A percentile compares a stretch with the other conserved stretches of the same genome.
These are phyloP conservation scores for Trametes sp. DNA, from an alignment of 1,284 basidiomycete species.

Conservation along the genomic window DNA sequence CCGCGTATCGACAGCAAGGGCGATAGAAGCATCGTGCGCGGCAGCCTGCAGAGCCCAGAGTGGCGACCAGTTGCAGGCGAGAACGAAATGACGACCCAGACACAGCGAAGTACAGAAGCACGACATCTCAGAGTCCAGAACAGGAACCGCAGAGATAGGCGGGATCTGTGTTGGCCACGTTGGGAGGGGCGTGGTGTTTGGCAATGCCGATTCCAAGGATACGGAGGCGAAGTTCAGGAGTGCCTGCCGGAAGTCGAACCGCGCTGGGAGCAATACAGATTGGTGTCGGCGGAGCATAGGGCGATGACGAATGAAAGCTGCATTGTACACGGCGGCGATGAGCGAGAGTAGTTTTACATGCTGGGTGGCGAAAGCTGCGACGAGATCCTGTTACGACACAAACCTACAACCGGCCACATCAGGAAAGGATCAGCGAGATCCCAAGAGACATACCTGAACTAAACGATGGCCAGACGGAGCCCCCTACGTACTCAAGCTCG, in stretches of 20 bases:
- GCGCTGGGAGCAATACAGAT: background rate
- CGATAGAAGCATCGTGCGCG: background rate
- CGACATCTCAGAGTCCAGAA: background rate
- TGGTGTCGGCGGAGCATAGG: background rate
- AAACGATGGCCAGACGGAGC: background rate
- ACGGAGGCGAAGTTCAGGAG: background rate
- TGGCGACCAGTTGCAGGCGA: background rate
- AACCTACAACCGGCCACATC: background rate
- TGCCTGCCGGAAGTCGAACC: background rate
- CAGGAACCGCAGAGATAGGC: constrained; percentile 9
- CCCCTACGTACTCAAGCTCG: constrained; percentile 13
- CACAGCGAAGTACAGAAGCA: background rate
- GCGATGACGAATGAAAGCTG: background rate
- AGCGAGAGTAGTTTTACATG: constrained; percentile 17
- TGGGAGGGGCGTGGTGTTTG: background rate
- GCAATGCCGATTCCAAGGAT: background rate
- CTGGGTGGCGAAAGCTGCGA: constrained; percentile 13
- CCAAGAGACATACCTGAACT: background rate
- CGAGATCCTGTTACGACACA: background rate
- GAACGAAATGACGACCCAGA: constrained; percentile 3
- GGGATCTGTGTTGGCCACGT: background rate
- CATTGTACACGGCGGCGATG: constrained; percentile 20
- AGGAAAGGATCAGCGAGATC: background rate
- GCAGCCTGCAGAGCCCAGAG: background rate
- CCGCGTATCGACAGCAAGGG: background rate